phyloP scores from a whole-genome alignment of 164 flowering plant species.

The Vitis rupestris region DNA sequence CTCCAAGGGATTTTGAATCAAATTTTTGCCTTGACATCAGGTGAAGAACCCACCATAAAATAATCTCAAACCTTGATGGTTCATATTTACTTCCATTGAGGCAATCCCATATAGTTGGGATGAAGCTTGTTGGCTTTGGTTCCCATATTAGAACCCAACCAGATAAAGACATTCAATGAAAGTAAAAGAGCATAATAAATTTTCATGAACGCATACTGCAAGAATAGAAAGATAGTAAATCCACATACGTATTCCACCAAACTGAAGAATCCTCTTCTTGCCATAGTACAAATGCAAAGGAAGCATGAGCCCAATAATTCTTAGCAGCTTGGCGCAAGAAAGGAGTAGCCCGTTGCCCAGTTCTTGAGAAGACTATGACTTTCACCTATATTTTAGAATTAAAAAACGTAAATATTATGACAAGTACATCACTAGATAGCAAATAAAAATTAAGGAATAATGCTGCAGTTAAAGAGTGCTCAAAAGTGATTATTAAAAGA shows the following conservation, averaged over 20 bases:
- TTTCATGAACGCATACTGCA: too few relatives aligned
- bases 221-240: not conserved
- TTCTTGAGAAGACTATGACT: slow-evolving; percentile 77
- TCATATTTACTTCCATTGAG: too few relatives aligned
- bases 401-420: too few relatives aligned
- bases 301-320: slow-evolving; percentile 66
- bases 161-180: not conserved
- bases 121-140: too few relatives aligned
- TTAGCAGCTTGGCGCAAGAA: slow-evolving; percentile 76
- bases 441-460: too few relatives aligned
- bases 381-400: slow-evolving; percentile 52
- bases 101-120: too few relatives aligned
- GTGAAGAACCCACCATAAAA: too few relatives aligned
- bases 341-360: slow-evolving; percentile 95
- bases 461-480: not conserved
- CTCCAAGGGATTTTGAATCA: too few relatives aligned
- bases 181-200: not conserved
- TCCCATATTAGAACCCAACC: not conserved
- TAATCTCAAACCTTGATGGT: too few relatives aligned
- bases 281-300: slow-evolving; percentile 89
- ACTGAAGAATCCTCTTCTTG: slow-evolving; percentile 72
- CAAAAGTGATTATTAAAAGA: not conserved
- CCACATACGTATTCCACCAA: slow-evolving; percentile 87
- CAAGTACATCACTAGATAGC: too few relatives aligned
- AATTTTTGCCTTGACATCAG: too few relatives aligned